Base-by-base conservation (phyloP, 139 green algal species). In the Medakamo hakoo region DNA sequence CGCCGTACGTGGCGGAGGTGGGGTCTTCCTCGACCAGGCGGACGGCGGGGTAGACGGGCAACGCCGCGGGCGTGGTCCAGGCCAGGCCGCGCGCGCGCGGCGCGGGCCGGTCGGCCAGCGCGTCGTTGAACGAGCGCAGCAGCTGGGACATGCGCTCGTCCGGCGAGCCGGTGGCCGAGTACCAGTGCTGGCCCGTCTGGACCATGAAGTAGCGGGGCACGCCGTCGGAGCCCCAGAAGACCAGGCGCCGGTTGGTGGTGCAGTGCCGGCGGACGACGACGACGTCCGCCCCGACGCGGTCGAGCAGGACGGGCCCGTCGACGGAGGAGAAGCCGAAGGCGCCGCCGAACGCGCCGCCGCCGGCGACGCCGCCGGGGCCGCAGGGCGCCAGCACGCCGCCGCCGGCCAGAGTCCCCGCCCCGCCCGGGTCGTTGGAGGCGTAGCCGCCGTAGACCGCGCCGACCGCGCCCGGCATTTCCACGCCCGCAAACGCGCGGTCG, bases 1-100 rank as follows among this genome's bases (percentile, higher is more conserved):
- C 90, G 3, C 78, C 73, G 65, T 90, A 93, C 1, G 76, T 86
- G 64, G 68, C 83, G 73, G 84, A 86, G 68, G 68, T 82, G 19
- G 78, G 70, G 60, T 96, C 86, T 67, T 99, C 92, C 76, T 97
- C 92, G 63, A 97, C 70, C 58, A 99, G 71, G 1, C 86, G 83
- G 49, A 92, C 80, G 69, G 22, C 40, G 49, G 22, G 29, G 9
- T n/a, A 67, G 5, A 71, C 28, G 22, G 49, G 48, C 49, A 63
- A 49, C 9, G 29, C 22, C n/a, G 23, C 72, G n/a, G 93, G 92
- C 2, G 85, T 81, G 70, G 89, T 78, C 64, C 84, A 93, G 20
- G 69, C 70, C 27, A 96, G 76, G 23, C 71, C 60, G 5, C 92
- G 75, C 24, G 73, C 63, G 2, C 91, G 77, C 4, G 77, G 76